Base-by-base conservation (phyloP, 1,139 yeast genomes). In the Arxiozyma bovina region DNA sequence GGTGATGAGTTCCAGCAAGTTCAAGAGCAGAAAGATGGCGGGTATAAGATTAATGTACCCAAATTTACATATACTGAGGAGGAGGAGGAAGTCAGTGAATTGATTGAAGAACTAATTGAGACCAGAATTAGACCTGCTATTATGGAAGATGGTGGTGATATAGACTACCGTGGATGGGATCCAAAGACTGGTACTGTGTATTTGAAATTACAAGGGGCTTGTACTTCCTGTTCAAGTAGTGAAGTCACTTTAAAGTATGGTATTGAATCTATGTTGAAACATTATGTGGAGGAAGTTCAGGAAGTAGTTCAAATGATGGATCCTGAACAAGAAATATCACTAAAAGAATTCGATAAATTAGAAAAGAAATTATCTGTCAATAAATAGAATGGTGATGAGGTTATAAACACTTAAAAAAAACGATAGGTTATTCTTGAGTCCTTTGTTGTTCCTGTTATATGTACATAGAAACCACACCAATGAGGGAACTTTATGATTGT, bases 61-160 rank as follows among this genome's bases (percentile, higher is more conserved):
- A 62, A 67, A 48, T 67, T 66, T 48, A 65, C 65, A 42, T 60
- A 68, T 49, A 61, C 65, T 23, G 77, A 73, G 50, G 77, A 74
- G 46, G 77, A 75, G 53, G 71, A 72, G 56, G 78, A 76, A 68
- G 81, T 91, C 2, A 90, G 93, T 52, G 80, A 87, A 17, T 86
- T 93, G 88, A 90, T 93, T 64, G 90, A 91, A 65, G 99, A 93
- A 70, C 77, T 93, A 53, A 86, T 93, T 55, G 91, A 88, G 64
- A 93, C 99, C 4, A 81, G 98, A 64, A 91, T 93, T 57, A 81
- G 97, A 63, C 99, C 99, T 0, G 98, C 98, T 0, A 85, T 86
- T 58, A 87, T 83, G 68, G 94, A 86, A 60, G 94, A 86, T 66
- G 94, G 94, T 53, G 94, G 94, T 12, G 94, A 86, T 66, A 82